Conservation (phyloP, 345 rosid species). For the Melaleuca quinquenervia region DNA sequence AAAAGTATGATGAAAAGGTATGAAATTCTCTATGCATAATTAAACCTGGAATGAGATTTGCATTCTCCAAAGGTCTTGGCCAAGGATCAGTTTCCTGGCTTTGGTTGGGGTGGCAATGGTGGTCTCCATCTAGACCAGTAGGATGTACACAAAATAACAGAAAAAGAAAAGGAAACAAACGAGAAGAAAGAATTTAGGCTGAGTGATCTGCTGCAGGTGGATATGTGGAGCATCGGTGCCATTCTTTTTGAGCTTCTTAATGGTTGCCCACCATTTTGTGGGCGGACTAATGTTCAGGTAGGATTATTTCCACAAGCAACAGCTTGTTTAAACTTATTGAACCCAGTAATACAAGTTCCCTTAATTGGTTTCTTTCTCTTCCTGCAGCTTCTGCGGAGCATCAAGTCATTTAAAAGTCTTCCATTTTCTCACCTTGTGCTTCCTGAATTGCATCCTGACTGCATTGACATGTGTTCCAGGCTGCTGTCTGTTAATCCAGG, state of each 20-base stretch:
- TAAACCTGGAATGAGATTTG: neutral
- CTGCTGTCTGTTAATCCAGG: constrained; percentile 58
- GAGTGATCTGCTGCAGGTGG: constrained; percentile 26
- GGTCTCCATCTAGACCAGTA: neutral
- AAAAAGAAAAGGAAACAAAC: neutral
- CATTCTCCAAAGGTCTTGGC: neutral
- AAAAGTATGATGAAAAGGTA: constrained; percentile 57
- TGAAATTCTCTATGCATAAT: neutral
- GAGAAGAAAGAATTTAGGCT: neutral
- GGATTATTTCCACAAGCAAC: neutral
- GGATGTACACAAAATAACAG: neutral
- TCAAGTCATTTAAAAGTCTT: constrained; percentile 24
- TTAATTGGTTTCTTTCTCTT: neutral
- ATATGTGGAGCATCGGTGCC: constrained; percentile 69
- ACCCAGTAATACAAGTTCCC: neutral
- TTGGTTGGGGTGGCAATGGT: neutral
- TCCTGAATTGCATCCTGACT: constrained; percentile 40
- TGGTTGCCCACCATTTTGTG: constrained; percentile 51
- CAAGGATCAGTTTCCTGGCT: neutral
- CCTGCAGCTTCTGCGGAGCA: constrained; percentile 12
- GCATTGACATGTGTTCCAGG: constrained; percentile 48
- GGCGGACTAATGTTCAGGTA: constrained; percentile 59
- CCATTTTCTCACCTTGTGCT: constrained; percentile 45
- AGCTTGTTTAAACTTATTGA: neutral
- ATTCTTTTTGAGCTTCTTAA: constrained; percentile 69